phyloP scores from a whole-genome alignment of 108 stramenopile species.

The Nitzschia sp. region DNA sequence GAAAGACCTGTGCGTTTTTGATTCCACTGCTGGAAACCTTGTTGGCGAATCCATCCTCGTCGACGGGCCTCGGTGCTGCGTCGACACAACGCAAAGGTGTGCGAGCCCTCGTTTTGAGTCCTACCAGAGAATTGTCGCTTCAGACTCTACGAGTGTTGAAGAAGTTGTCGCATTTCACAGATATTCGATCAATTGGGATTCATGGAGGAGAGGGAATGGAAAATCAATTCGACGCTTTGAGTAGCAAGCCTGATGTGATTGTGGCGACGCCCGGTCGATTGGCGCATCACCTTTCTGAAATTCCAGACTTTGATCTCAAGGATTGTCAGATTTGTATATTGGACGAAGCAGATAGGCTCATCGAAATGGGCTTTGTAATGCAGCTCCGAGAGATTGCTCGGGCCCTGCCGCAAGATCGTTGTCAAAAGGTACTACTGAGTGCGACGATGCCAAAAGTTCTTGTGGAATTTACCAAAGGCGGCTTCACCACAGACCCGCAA shows the following conservation, averaged over 20 bases:
- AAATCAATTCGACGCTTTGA: constrained; percentile 90
- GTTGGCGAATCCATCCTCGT: constrained; percentile 15
- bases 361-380: constrained; percentile 98
- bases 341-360: constrained; percentile 98
- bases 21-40: constrained; percentile 92
- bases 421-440: constrained; percentile 94
- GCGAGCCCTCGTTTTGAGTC: constrained; percentile 89
- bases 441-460: constrained; percentile 97
- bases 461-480: constrained; percentile 97
- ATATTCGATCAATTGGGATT: constrained; percentile 73
- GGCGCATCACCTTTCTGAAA: constrained; percentile 96
- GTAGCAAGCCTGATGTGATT: constrained; percentile 93
- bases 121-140: constrained; percentile 94
- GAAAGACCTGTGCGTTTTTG: constrained; percentile 96
- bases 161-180: constrained; percentile 80
- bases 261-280: constrained; percentile 98
- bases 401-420: constrained; percentile 66
- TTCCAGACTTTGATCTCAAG: constrained; percentile 87
- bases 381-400: constrained; percentile 84
- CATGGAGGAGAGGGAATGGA: constrained; percentile 98
- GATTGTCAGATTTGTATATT: constrained; percentile 89
- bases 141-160: constrained; percentile 90
- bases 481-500: constrained; percentile 87
- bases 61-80: background rate
- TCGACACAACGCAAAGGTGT: constrained; percentile 13